phyloP scores from a whole-genome alignment of 1,284 basidiomycete species.

The Microbotryum saponariae region DNA sequence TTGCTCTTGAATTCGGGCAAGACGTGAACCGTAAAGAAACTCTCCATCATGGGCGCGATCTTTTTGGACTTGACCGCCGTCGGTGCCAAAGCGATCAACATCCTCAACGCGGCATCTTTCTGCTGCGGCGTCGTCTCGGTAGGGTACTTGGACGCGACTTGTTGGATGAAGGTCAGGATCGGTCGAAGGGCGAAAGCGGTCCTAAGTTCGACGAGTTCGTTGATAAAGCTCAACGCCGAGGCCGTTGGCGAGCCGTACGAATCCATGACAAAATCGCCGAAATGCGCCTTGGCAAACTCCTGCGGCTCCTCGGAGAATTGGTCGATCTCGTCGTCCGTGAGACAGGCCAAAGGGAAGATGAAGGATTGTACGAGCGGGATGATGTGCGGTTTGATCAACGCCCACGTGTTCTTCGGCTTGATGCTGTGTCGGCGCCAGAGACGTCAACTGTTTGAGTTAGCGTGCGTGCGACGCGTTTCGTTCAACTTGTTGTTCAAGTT shows the following conservation, averaged over 20 bases:
- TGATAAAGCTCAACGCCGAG: conserved; percentile 67
- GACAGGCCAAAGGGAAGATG: conserved; percentile 75
- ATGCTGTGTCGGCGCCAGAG: conserved; percentile 49
- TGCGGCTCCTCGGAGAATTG: conserved; percentile 69
- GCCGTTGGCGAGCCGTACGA: conserved; percentile 61
- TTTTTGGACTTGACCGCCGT: conserved; percentile 48
- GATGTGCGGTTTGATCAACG: conserved; percentile 70
- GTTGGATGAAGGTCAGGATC: conserved; percentile 66
- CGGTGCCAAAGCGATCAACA: conserved; percentile 58
- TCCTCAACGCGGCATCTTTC: conserved; percentile 72
- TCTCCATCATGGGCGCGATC: conserved; percentile 65
- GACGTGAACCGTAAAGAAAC: conserved; percentile 63
- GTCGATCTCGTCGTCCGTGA: conserved; percentile 57
- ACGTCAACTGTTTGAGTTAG: background rate
- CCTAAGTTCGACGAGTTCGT: conserved; percentile 64
- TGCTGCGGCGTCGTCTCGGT: conserved; percentile 47
- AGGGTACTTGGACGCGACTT: conserved; percentile 44
- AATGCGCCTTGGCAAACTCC: conserved; percentile 62
- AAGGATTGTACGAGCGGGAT: conserved; percentile 64
- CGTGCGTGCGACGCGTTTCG: background rate
- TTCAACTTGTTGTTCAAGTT: too few species aligned
- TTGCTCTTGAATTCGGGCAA: conserved; percentile 58
- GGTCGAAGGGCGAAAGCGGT: conserved; percentile 69
- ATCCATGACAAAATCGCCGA: conserved; percentile 68
- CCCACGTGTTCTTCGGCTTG: conserved; percentile 81